Evolutionary conservation across 202 grass and related monocot species (phyloP).

Genomic region (Setaria viridis): DNA sequence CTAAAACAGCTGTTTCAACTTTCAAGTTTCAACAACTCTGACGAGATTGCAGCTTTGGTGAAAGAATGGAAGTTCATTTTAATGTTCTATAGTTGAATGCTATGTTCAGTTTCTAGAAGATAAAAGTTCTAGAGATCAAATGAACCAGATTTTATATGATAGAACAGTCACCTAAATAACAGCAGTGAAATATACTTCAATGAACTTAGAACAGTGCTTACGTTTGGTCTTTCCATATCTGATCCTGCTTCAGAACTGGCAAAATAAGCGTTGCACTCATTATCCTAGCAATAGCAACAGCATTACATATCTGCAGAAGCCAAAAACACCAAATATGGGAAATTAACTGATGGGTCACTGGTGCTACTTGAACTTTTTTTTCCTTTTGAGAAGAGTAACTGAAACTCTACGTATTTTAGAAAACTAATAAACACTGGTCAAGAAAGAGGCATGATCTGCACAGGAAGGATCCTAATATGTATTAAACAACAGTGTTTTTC

Average conservation of each 20-base stretch:
- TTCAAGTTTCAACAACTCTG: neutral
- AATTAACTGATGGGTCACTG: slow-evolving; percentile 4
- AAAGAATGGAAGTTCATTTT: neutral
- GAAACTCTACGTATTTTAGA: slow-evolving; percentile 32
- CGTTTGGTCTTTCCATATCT: slow-evolving; percentile 91
- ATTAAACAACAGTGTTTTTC: neutral
- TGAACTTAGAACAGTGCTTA: slow-evolving; percentile 43
- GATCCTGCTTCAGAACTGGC: slow-evolving; percentile 81
- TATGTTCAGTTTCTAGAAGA: slow-evolving; percentile 6
- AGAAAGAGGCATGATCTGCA: neutral
- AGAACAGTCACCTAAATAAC: neutral
- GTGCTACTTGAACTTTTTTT: neutral
- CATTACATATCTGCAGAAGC: slow-evolving; percentile 79
- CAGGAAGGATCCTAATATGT: neutral
- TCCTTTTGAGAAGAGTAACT: neutral
- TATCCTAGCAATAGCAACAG: slow-evolving; percentile 80
- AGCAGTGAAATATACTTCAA: slow-evolving; percentile 3
- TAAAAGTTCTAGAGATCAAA: neutral
- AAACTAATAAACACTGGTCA: neutral
- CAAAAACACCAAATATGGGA: slow-evolving; percentile 11
- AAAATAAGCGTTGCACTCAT: slow-evolving; percentile 83
- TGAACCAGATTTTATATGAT: slow-evolving; percentile 4
- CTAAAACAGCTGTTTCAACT: neutral
- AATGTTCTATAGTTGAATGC: neutral
- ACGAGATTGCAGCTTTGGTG: neutral